Conservation (phyloP, 176 grass and related monocot species). For the Cenchrus fungigraminus region DNA sequence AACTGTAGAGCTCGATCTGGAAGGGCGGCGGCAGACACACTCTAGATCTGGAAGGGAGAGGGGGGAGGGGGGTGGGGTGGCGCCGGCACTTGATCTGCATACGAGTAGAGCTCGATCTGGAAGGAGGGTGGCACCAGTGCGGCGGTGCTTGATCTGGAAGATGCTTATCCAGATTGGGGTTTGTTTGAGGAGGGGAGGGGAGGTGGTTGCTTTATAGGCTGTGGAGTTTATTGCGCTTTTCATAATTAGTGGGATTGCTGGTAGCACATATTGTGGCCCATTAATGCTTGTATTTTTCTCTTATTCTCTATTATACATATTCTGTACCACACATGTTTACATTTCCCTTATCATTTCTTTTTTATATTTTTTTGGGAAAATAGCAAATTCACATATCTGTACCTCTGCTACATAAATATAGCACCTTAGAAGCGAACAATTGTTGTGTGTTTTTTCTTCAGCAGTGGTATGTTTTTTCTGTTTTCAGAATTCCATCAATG, state of each 20-base stretch:
- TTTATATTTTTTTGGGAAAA: neutral
- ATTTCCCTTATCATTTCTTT: slow-evolving; percentile 1
- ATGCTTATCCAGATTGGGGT: neutral
- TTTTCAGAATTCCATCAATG: neutral
- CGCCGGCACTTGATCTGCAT: neutral
- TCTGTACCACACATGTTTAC: neutral
- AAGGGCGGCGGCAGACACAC: neutral
- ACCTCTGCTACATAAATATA: neutral
- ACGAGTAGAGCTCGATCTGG: neutral
- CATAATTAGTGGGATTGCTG: neutral
- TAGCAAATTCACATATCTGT: neutral
- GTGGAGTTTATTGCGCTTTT: neutral
- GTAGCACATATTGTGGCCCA: neutral
- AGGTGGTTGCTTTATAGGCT: neutral
- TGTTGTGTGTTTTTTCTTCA: slow-evolving; percentile 16
- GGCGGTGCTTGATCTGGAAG: neutral
- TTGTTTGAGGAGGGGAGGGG: neutral
- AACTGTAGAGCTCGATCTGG: neutral
- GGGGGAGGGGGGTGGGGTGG: too few relatives aligned
- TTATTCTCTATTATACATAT: neutral
- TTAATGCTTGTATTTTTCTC: neutral
- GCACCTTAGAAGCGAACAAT: neutral
- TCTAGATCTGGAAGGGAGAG: too few relatives aligned
- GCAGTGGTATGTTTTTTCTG: neutral
- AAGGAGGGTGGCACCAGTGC: neutral